Base-by-base conservation (phyloP, 176 grass and related monocot species). In the Pharus latifolius region DNA sequence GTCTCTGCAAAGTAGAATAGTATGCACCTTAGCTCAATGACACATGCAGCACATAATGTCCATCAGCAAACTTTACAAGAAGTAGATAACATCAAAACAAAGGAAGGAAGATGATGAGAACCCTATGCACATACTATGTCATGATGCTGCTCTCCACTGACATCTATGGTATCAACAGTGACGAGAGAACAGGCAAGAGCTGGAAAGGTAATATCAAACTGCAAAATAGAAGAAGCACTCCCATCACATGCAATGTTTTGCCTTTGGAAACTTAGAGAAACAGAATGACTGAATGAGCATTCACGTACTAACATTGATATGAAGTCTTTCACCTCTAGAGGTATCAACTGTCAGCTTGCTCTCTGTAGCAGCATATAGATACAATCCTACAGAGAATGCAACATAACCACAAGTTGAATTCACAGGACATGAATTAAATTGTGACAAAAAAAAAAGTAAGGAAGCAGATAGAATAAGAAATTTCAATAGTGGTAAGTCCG, bases 131-230 rank as follows among this genome's bases (percentile, higher is more conserved):
- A 50, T 91, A 99, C 95, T 71, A 99, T 94, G 77, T 99, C 95
- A 91, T 99, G 86, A 78, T 99, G 95, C 49, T 90, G 90, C 84
- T 99, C 95, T 63, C 95, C 95, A 76, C 95, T 99, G 45, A 99
- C 91, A 85, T 99, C 95, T 84, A 94, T 88, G 6, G 90, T 99
- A 84, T 99, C 95, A 81, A 99, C 85, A 80, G 90, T 85, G 64
- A 99, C 76, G 68, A 99, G 84, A 63, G 95, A 99, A 74, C 95
- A 99, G 72, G 95, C 81, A 85, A 99, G 65, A 56, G 87, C 71
- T 1, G 90, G 90, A 65, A 99, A 99, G 26, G 87, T 86, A 74
- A 99, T 58, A 88, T 99, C 95, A 77, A 99, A 99, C 95, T 98
- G 95, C 89, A 90, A 73, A 75, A 76, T 5, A 59, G 50, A 49